phyloP scores from a whole-genome alignment of 495 filamentous ascomycete genomes.

The Tetracladium marchalianum region DNA sequence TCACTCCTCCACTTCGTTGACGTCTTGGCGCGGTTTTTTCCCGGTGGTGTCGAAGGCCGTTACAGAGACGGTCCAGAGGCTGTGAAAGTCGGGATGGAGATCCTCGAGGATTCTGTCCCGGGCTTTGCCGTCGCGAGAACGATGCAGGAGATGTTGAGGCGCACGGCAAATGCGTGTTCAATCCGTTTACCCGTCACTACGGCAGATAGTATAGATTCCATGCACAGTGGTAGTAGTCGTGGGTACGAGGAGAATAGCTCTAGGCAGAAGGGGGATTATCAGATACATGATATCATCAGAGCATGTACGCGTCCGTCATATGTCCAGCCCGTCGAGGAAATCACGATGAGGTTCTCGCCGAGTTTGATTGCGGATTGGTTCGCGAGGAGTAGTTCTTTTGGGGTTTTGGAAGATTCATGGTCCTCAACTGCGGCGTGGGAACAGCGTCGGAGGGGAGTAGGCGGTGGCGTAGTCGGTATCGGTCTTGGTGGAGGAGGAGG shows the following conservation, averaged over 20 bases:
- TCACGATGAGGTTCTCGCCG: slow-evolving; percentile 11
- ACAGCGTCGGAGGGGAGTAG: neutral
- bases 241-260: neutral
- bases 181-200: slow-evolving; percentile 13
- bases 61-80: slow-evolving; percentile 15
- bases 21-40: slow-evolving; percentile 19
- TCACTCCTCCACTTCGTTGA: slow-evolving; percentile 25
- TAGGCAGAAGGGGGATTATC: slow-evolving; percentile 1
- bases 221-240: too few relatives aligned
- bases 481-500: neutral
- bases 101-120: slow-evolving; percentile 20
- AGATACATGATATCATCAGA: slow-evolving; percentile 22
- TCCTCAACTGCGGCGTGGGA: neutral
- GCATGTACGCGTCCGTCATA: slow-evolving; percentile 26
- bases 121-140: slow-evolving; percentile 24
- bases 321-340: slow-evolving; percentile 17
- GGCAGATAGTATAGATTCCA: slow-evolving; percentile 1
- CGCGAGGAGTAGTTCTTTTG: slow-evolving; percentile 2
- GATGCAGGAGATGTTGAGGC: slow-evolving; percentile 25
- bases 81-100: slow-evolving; percentile 21
- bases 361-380: slow-evolving; percentile 13
- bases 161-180: slow-evolving; percentile 16
- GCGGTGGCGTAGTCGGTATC: neutral
- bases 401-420: slow-evolving; percentile 5
- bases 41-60: slow-evolving; percentile 8